These are phyloP conservation scores for Colletotrichum shisoi DNA, from an alignment of 2,329 filamentous ascomycete genomes.

Conservation along the genomic window DNA sequence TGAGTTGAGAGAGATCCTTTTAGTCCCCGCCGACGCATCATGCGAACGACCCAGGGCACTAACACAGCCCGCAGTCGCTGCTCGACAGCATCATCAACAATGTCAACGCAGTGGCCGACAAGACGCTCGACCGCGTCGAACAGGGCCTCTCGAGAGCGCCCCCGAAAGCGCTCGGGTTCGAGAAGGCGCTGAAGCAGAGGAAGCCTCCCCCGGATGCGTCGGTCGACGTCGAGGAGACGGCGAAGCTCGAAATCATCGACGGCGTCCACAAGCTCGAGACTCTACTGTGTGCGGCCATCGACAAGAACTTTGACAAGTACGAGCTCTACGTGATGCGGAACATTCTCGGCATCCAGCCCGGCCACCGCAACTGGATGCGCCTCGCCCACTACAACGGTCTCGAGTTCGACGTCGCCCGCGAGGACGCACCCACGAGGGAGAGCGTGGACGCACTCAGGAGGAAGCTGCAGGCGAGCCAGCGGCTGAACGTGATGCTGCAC, in stretches of 20 bases:
- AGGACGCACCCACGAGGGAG: constrained; percentile 62
- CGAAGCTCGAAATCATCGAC: constrained; percentile 78
- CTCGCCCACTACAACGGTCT: constrained; percentile 83
- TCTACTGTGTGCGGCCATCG: constrained; percentile 79
- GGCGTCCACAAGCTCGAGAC: constrained; percentile 87
- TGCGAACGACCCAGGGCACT: constrained; percentile 25
- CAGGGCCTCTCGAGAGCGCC: constrained; percentile 77
- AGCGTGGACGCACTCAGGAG: constrained; percentile 75
- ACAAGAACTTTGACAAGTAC: constrained; percentile 85
- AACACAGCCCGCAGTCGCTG: constrained; percentile 68
- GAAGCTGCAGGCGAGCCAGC: constrained; percentile 79
- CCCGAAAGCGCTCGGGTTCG: constrained; percentile 83
- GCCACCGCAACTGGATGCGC: constrained; percentile 79
- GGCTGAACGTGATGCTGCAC: constrained; percentile 73
- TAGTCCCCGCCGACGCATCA: constrained; percentile 6
- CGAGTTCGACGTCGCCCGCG: constrained; percentile 51
- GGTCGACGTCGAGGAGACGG: constrained; percentile 51
- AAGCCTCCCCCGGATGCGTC: constrained; percentile 48
- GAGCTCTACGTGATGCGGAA: constrained; percentile 92
- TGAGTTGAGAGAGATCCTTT: constrained; percentile 56
- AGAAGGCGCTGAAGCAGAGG: constrained; percentile 41
- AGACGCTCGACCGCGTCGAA: constrained; percentile 87
- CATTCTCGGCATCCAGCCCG: constrained; percentile 72
- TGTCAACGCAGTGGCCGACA: constrained; percentile 91
- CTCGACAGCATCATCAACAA: constrained; percentile 98